Base-by-base conservation (phyloP, 1,284 basidiomycete genomes). In the Cutaneotrichosporon curvatum region DNA sequence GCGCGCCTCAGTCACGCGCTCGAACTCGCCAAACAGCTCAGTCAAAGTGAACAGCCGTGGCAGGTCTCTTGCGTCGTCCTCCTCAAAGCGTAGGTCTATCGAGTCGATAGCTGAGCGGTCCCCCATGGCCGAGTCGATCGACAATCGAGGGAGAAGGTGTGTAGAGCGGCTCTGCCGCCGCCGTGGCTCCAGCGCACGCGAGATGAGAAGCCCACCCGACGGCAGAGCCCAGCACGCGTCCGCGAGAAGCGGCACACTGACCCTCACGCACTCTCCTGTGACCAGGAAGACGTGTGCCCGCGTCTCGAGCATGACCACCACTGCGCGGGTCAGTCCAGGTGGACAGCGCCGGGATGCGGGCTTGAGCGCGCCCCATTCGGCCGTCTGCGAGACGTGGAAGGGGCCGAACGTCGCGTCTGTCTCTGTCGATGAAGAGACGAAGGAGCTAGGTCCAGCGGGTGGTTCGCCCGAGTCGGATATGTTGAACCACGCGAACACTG, bases 211-310 rank as follows among this genome's bases (percentile, higher is more conserved):
- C 1, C 70, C 70, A 21, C 68, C 69, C n/a, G 46, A 48, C 20
- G 51, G 46, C 6, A 88, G 71, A 1, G 87, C 79, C 86, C 87
- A 91, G 1, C 83, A 86, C 46, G 74, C 76, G 18, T 82, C 78
- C 4, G 90, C 81, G 41, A 82, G 76, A 64, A 90, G 91, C 0
- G 89, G 89, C 0, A 92, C 70, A n/a, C 83, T 79, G 56, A 89
- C 81, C 0, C 81, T 83, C 60, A 83, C 82, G 58, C 87, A 82
- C 31, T 80, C 69, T 2, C 89, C 89, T 44, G 83, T 82, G 44
- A 79, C 73, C 43, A 84, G 75, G 61, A 82, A 87, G 37, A 91
- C 79, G 60, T 81, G 82, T 35, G 81, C 84, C 23, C 83, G 78
- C 57, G 79, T 82, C 33, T 84, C 78, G 18, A 91, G 73, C 61